A percentile compares a stretch with the other conserved stretches of the same genome.
Evolutionary conservation across 106 monocot genomes (phyloP).

Genomic region (Triglochin maritima): DNA sequence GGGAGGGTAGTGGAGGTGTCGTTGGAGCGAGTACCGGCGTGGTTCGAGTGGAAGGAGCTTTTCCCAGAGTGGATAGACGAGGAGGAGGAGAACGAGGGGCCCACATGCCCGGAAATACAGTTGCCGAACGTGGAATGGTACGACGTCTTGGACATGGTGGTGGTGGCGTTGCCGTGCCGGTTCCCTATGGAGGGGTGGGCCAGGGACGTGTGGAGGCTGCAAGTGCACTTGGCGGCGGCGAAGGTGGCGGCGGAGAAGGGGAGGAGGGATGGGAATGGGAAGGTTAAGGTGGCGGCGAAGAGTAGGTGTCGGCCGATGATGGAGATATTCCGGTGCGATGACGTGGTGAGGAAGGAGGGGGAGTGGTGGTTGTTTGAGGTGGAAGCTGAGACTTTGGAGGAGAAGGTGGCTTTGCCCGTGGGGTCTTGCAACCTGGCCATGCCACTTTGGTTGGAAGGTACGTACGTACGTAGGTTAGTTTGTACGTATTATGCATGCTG

Average conservation of each 20-base stretch:
- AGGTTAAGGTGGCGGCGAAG: conserved; percentile 35
- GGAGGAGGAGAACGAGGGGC: conserved; percentile 51
- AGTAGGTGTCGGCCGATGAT: conserved; percentile 80
- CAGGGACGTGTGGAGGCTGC: conserved; percentile 55
- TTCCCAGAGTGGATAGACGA: conserved; percentile 95
- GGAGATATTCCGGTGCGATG: conserved; percentile 71
- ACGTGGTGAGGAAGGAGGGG: conserved; percentile 52
- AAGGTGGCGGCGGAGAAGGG: conserved; percentile 42
- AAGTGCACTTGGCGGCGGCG: conserved; percentile 59
- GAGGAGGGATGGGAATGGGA: conserved; percentile 28
- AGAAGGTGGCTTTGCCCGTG: conserved; percentile 64
- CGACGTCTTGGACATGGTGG: conserved; percentile 55
- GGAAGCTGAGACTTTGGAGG: conserved; percentile 39
- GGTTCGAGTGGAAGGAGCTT: conserved; percentile 60
- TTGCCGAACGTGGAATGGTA: conserved; percentile 52
- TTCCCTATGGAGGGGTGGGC: conserved; percentile 33
- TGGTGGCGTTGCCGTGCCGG: conserved; percentile 53
- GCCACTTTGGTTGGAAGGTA: conserved; percentile 70
- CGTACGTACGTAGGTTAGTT: background rate
- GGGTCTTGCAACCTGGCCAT: conserved; percentile 69
- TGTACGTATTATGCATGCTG: background rate
- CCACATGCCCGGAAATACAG: conserved; percentile 74
- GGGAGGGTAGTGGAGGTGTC: conserved; percentile 8
- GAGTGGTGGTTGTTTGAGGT: conserved; percentile 69
- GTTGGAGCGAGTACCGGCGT: conserved; percentile 38